phyloP scores from a whole-genome alignment of 768 basidiomycete species.

The Agrocybe praecox region DNA sequence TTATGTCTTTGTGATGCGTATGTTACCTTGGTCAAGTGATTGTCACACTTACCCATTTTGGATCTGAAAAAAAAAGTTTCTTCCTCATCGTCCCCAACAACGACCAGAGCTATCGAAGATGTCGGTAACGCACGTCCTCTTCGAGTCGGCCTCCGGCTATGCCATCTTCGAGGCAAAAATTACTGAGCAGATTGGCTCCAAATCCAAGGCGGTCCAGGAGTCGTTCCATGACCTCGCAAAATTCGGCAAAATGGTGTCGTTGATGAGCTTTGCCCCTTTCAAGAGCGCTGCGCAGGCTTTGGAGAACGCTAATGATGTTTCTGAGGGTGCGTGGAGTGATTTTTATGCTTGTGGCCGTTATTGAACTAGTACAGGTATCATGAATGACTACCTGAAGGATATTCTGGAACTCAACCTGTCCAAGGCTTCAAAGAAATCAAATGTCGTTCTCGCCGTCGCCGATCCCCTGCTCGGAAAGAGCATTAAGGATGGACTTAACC shows the following conservation, averaged over 20 bases:
- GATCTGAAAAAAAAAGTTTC: conserved; percentile 31
- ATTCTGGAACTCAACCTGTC: conserved; percentile 88
- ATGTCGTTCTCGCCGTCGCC: conserved; percentile 76
- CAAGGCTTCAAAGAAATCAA: conserved; percentile 70
- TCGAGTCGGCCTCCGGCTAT: conserved; percentile 94
- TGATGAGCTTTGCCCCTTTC: conserved; percentile 93
- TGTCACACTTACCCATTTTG: not conserved
- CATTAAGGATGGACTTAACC: conserved; percentile 71
- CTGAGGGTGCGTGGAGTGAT: conserved; percentile 70
- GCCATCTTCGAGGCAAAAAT: conserved; percentile 89
- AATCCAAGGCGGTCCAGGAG: conserved; percentile 77
- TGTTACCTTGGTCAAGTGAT: not conserved
- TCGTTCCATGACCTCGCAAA: conserved; percentile 86
- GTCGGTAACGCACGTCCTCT: conserved; percentile 87
- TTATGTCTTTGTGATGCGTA: no score
- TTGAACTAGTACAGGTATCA: conserved; percentile 55
- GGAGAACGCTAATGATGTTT: conserved; percentile 95
- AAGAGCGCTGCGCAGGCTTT: conserved; percentile 91
- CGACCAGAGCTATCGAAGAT: conserved; percentile 41
- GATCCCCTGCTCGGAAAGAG: conserved; percentile 75
- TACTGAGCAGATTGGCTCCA: conserved; percentile 84
- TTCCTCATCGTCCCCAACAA: conserved; percentile 33
- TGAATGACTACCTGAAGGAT: conserved; percentile 82
- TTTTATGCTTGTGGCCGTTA: conserved; percentile 3
- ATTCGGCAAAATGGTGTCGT: conserved; percentile 90